Base-by-base conservation (phyloP, 306 rosid species). In the Geum urbanum region DNA sequence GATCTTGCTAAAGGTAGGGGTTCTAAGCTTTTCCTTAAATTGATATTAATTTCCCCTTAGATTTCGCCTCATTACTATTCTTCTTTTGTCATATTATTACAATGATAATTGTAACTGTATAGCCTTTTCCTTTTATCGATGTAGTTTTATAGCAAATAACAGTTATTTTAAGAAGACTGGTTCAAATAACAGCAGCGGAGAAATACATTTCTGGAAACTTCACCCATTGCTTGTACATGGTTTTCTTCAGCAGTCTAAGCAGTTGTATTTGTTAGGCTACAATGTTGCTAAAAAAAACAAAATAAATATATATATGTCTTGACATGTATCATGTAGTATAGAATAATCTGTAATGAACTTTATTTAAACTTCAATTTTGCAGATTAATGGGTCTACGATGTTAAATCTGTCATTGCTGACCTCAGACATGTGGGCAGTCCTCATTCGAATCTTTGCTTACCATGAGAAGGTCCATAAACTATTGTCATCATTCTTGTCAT, bases 361-460 rank as follows among this genome's bases (percentile, higher is more conserved):
- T 78, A 55, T 63, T 74, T 50, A 27, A 79, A 66, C 62, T 69
- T 27, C 32, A 27, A 27, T 27, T 27, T 75, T n/a, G 78, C 92
- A 94, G 98, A 76, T 66, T 49, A 85, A 79, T 41, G 98, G 98
- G 49, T 84, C 98, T 41, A 88, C 98, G 60, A 94, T 94, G 98
- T 86, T 94, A 51, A 94, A 94, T 78, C 86, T 94, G 77, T 94
- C 98, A 59, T 81, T 94, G 76, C 82, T 94, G 61, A 94, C 98
- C 69, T 94, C 98, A 11, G 98, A 94, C 85, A 94, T 94, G 98
- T 94, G 98, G 97, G 81, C 98, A 1, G 91, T 88, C 63, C 60
- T 94, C 67, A 94, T 94, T 79, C 98, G 98, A 67, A 77, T 94
- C 51, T 87, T 81, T 32, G 96, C 96, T n/a, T 88, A 88, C 84